Percentiles rank a stretch among this genome's conserved stretches.
Conservation (phyloP, 192 early-diverging fungal genomes). For the Entomortierella parvispora region DNA sequence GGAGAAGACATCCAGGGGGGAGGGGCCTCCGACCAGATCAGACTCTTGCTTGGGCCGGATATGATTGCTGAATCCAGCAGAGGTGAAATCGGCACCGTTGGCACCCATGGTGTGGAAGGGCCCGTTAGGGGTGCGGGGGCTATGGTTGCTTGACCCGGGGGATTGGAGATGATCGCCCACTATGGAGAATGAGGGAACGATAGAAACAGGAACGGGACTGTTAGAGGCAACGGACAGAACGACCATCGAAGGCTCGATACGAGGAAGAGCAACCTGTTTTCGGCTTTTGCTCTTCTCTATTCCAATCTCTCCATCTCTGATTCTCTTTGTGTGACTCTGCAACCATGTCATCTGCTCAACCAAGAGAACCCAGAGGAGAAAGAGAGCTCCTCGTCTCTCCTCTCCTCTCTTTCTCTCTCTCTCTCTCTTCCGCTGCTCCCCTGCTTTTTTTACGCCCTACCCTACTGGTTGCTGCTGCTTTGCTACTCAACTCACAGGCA, state of each 20-base stretch:
- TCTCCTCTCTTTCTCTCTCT: background rate
- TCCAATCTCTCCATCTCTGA: background rate
- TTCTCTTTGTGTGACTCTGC: background rate
- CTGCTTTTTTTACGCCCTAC: constrained; percentile 3
- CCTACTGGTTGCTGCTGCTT: too few species aligned
- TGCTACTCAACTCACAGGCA: too few species aligned
- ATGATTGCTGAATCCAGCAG: constrained; percentile 37
- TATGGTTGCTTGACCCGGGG: constrained; percentile 50
- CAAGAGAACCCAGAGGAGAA: background rate
- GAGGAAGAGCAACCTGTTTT: background rate
- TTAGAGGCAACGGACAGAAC: too few species aligned
- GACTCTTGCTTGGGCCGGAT: constrained; percentile 44
- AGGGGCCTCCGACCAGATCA: constrained; percentile 33
- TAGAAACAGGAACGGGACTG: constrained; percentile 3
- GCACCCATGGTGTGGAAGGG: constrained; percentile 51
- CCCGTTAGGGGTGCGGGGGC: constrained; percentile 50
- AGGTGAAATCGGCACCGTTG: constrained; percentile 47
- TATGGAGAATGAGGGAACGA: constrained; percentile 1
- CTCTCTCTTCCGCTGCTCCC: too few species aligned
- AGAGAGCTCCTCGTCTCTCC: background rate
- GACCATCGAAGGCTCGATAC: background rate
- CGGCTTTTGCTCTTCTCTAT: background rate
- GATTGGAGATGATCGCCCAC: constrained; percentile 46
- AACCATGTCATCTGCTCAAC: constrained; percentile 4
- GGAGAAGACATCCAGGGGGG: constrained; percentile 37